These are phyloP conservation scores for Vaccinium corymbosum DNA, from an alignment of 148 eudicot genomes.

Conservation along the genomic window DNA sequence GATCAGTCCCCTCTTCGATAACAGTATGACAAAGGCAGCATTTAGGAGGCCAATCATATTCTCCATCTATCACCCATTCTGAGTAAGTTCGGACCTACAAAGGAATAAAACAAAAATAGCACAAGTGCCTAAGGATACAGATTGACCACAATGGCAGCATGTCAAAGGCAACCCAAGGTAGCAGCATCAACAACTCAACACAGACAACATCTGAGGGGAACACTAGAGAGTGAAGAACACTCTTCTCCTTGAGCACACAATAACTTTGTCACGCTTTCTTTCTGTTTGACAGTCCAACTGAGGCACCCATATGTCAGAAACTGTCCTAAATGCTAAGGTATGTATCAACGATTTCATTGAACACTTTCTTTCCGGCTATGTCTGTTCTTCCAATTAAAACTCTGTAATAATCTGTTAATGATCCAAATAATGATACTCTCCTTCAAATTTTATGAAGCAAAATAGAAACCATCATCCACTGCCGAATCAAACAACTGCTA, in stretches of 20 bases:
- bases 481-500: not conserved
- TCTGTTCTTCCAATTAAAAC: not conserved
- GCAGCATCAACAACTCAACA: not conserved
- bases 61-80: constrained; percentile 99
- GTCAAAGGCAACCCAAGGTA: not conserved
- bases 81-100: constrained; percentile 80
- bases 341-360: too few relatives aligned
- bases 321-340: not conserved
- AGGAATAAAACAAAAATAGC: not conserved
- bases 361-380: not conserved
- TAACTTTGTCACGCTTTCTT: constrained; percentile 1
- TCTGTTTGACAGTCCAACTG: not conserved
- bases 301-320: not conserved
- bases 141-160: not conserved
- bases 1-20: constrained; percentile 58
- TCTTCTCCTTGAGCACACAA: not conserved
- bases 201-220: not conserved
- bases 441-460: not conserved
- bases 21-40: constrained; percentile 77
- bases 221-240: not conserved
- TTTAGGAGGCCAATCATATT: constrained; percentile 94
- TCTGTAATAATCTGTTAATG: not conserved
- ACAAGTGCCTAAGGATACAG: not conserved
- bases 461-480: not conserved
- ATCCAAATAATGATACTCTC: not conserved